Evolutionary conservation across 2,329 filamentous ascomycete species (phyloP), one percentile per base, ranked within the genome.

Genomic region (Phialophora expanda): DNA sequence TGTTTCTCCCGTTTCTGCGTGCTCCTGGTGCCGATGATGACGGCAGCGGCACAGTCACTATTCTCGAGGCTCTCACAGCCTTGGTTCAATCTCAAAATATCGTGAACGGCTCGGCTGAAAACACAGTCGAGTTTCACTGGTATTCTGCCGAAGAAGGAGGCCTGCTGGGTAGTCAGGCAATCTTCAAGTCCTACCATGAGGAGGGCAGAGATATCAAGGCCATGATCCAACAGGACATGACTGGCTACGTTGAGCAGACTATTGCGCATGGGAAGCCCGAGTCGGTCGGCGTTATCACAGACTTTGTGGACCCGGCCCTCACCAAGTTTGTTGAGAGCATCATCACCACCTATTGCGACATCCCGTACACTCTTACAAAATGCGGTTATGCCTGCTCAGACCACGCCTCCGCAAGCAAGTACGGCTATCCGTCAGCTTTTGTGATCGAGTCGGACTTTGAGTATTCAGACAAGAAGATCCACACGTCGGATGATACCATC

Each of bases 211-310:
- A 94, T 70, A 85, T 98, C 77, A 96, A 94, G 81, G 94, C 94
- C 38, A 98, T 98, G 95, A 86, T 98, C 62, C 94, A 98, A 81
- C 94, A 98, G 79, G 94, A 98, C 78, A 98, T 98, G 94, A 96
- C 92, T 1, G 94, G 94, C 20, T 97, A 90, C 76, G 86, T 93
- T 4, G 87, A 93, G 76, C 89, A 89, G 74, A 96, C 93, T 0
- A 80, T 95, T 22, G 90, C 95, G 70, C 89, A 91, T 2, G 93
- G 93, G 66, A 84, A 91, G 78, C 85, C 88, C 4, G 94, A 97
- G 83, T 90, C 88, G 54, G 91, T 98, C 2, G 94, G 94, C 51
- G 91, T 98, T 59, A 96, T 98, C 74, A 93, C 91, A 4, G 94
- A 98, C 78, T 97, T 85, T 73, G 94, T 98, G 53, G 90, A 97